Evolutionary conservation across 1,284 basidiomycete genomes (phyloP), one percentile per base, ranked within the genome.

Genomic region (Microbotryum scabiosae): DNA sequence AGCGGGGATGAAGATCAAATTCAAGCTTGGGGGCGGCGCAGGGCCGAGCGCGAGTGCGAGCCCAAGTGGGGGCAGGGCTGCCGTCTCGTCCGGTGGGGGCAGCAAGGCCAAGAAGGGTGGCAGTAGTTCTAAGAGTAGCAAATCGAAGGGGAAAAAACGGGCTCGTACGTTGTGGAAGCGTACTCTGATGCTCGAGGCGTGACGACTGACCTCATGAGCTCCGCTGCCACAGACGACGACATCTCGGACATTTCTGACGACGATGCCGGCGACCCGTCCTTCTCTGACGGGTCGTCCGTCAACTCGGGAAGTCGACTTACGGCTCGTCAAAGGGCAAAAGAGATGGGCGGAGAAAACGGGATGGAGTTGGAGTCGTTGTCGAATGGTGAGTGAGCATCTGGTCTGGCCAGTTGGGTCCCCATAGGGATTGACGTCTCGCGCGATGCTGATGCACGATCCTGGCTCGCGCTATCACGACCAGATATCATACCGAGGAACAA

Each of bases 1-100:
- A n/a, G 54, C 9, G 4, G 61, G 57, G 9, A 55, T 68, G 48
- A 68, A 68, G 58, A 66, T 68, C 55, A 65, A 65, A 54, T 68
- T 68, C 66, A 68, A 66, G 48, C 48, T 68, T 3, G 63, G 62
- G 9, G 55, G 41, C 16, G 51, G 28, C 18, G 50, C 25, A 4
- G 16, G 30, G 30, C 20, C 20, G 36, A 46, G 25, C 25, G 20
- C 30, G 20, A 50, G 32, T 3, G 9, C 45, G 10, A 2, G 7
- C 54, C 8, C 28, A 45, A 7, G 36, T 44, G 23, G 50, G 14
- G 14, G 50, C 28, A 18, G 56, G 58, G 21, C 16, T 20, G 49
- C 48, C 46, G 16, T n/a, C 18, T 26, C 43, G 58, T 23, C 41
- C n/a, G 36, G 56, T 20, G 43, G 25, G 20, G 36, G 43, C 26